Base-by-base conservation (phyloP, 768 basidiomycete genomes). In the Suillus lakei region DNA sequence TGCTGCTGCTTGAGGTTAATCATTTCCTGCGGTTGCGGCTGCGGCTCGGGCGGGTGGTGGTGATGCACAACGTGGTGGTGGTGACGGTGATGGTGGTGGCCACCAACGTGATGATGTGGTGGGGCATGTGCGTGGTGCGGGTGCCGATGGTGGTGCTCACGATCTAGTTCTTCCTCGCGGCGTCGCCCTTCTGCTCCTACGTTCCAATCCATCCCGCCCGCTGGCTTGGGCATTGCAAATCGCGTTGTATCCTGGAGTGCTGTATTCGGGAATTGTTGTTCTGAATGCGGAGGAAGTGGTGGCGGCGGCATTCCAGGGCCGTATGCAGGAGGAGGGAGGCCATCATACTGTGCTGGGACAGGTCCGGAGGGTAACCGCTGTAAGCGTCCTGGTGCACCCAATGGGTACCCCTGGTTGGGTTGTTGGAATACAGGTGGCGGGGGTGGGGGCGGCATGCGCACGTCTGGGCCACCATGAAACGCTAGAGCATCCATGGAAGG, bases 11-110 rank as follows among this genome's bases (percentile, higher is more conserved):
- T 73, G 69, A 16, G 73, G 71, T 50, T 74, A 73, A 23, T 75
- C 68, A n/a, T 67, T 71, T 48, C 67, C 66, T 61, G 75, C 69
- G 30, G 75, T 66, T 76, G 75, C 13, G 38, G 60, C 43, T 60
- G 51, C 5, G 61, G 55, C 62, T 68, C 67, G 36, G 64, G 64
- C 10, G 81, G 80, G 67, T 87, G 86, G 64, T 86, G 84, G 64
- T 88, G 86, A 60, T 85, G 85, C n/a, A 78, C 68, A 41, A 80
- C 75, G 63, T 82, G 80, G 65, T 80, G 78, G 43, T 82, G 81
- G 34, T 80, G 81, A 61, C 82, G 84, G 67, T 80, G 86, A 65
- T 85, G 85, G 62, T 83, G 80, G 55, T 78, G 78, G 56, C 71
- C 71, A 5, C 71, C 69, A 61, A 68, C 54, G 60, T 64, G 66